Evolutionary conservation across 2,329 filamentous ascomycete species (phyloP).

Genomic region (Colletotrichum trifolii): DNA sequence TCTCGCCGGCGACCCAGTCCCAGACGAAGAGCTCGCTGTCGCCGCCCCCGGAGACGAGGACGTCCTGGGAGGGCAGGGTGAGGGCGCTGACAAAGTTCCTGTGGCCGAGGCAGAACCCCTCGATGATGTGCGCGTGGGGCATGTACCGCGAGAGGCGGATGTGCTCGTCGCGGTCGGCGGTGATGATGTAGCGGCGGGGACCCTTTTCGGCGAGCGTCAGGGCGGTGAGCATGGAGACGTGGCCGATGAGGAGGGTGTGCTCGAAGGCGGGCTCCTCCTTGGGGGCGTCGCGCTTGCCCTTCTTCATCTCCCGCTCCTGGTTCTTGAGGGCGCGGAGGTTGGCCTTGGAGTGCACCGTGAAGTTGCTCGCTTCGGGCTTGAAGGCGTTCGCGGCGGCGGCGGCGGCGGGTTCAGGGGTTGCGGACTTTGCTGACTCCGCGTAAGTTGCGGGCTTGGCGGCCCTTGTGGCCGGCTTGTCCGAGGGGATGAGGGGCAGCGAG

Average conservation of each 20-base stretch:
- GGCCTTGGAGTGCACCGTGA: conserved; percentile 73
- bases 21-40: conserved; percentile 83
- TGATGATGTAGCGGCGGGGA: conserved; percentile 62
- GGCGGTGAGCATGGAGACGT: conserved; percentile 94
- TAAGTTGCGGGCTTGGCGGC: conserved; percentile 39
- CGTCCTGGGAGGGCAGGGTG: conserved; percentile 70
- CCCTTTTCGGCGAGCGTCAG: conserved; percentile 64
- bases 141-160: conserved; percentile 86
- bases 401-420: conserved; percentile 26
- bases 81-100: conserved; percentile 84
- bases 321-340: conserved; percentile 70
- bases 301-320: conserved; percentile 53
- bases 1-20: conserved; percentile 75
- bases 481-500: conserved; percentile 76
- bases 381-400: conserved; percentile 46
- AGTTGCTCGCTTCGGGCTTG: conserved; percentile 64
- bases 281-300: conserved; percentile 43
- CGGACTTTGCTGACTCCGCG: not conserved
- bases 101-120: conserved; percentile 90
- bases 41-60: conserved; percentile 87
- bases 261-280: conserved; percentile 69
- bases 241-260: conserved; percentile 83
- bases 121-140: conserved; percentile 88
- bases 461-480: conserved; percentile 35
- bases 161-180: conserved; percentile 73